A percentile compares a stretch with the other conserved stretches of the same genome.
phyloP scores from a whole-genome alignment of 179 eudicot genomes.

The Actinidia chinensis region DNA sequence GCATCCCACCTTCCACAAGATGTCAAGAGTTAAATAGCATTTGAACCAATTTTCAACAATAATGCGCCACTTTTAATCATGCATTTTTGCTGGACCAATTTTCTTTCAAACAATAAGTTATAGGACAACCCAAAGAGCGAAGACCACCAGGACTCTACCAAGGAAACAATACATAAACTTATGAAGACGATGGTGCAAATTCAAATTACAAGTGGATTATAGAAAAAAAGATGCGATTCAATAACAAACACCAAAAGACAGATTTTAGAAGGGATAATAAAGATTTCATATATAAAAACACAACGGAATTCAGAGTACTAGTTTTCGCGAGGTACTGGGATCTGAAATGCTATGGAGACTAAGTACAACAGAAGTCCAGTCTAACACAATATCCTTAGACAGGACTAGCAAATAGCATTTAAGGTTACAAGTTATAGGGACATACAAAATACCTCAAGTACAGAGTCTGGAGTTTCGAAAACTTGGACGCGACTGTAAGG shows the following conservation, averaged over 20 bases:
- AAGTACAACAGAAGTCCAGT: background rate
- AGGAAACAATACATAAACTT: background rate
- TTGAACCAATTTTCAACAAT: too few species aligned
- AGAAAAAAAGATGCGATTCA: background rate
- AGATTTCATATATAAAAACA: background rate
- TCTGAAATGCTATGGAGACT: background rate
- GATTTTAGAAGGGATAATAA: slow-evolving; percentile 2
- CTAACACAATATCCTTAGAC: background rate
- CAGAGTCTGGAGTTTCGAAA: slow-evolving; percentile 34
- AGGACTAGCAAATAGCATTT: background rate
- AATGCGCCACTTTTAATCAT: background rate
- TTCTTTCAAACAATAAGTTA: background rate
- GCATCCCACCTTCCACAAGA: too few species aligned
- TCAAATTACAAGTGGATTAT: background rate
- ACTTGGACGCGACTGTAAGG: slow-evolving; percentile 40
- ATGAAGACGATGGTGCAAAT: background rate
- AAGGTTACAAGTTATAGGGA: background rate
- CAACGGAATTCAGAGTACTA: background rate
- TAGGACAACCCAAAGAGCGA: background rate
- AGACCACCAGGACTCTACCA: background rate
- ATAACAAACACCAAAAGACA: slow-evolving; percentile 3
- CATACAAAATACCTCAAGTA: slow-evolving; percentile 34
- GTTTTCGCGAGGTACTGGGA: background rate
- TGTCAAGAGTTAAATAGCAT: too few species aligned
- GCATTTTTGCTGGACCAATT: background rate